Evolutionary conservation across 805 yeast genomes (phyloP).

Genomic region (Starmerella bombi): DNA sequence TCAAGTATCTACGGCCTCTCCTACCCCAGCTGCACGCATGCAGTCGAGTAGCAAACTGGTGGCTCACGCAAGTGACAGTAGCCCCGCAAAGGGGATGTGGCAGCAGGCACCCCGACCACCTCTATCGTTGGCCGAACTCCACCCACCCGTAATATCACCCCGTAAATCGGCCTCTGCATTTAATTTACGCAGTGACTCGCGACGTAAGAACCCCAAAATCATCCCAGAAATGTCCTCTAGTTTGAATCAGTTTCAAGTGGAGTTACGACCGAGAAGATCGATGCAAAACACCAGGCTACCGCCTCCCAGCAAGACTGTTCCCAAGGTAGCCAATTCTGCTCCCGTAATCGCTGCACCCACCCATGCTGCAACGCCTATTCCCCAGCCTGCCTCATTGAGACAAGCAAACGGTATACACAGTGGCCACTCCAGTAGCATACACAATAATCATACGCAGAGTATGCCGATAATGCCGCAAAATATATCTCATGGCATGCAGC

Average conservation of each 20-base stretch:
- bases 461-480: too few relatives aligned
- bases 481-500: too few relatives aligned
- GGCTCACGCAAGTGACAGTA: conserved; percentile 23
- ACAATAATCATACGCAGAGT: too few relatives aligned
- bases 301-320: neutral
- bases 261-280: conserved; percentile 15
- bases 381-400: neutral
- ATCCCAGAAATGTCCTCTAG: conserved; percentile 25
- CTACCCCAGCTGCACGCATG: conserved; percentile 25
- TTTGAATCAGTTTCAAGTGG: conserved; percentile 25
- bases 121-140: conserved; percentile 9
- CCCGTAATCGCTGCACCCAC: too few relatives aligned
- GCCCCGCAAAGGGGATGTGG: conserved; percentile 27
- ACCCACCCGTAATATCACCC: conserved; percentile 11
- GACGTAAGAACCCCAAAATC: conserved; percentile 15
- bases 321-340: neutral
- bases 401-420: neutral
- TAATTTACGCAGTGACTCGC: conserved; percentile 8
- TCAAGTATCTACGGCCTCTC: conserved; percentile 16
- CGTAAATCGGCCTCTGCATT: conserved; percentile 12
- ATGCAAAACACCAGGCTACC: neutral
- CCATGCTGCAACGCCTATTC: neutral
- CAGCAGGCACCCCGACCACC: conserved; percentile 8
- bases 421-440: neutral
- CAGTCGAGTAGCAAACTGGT: conserved; percentile 23